Base-by-base conservation (phyloP, 2,329 filamentous ascomycete species). In the Fusarium sublunatum region DNA sequence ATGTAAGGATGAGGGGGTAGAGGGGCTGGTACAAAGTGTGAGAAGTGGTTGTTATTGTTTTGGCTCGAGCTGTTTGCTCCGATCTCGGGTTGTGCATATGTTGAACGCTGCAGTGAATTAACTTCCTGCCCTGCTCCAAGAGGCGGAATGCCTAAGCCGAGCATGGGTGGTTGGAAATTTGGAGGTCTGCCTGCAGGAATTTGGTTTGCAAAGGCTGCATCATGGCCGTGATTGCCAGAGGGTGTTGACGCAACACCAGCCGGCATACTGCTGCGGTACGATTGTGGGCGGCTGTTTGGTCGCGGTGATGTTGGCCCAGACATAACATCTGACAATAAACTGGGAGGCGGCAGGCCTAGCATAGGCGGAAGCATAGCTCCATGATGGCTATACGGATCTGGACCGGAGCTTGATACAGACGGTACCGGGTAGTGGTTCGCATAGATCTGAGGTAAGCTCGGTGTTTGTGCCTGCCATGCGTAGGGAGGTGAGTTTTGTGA, bases 331-430 rank as follows among this genome's bases (percentile, higher is more conserved):
- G 52, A 25, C 42, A 54, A 58, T 8, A 57, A 38, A 34, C 53
- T 40, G 19, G 68, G 57, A 50, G 57, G 28, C 22, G 61, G 38
- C 47, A 68, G 48, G 25, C 54, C 54, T 45, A 70, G 41, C 36
- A 67, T 56, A 13, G 71, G 71, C 35, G 65, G 62, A 42, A 70
- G 63, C 45, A 70, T 60, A 29, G 68, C 50, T 41, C 64, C 57
- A 44, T 62, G 61, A 11, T 67, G 58, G 19, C 60, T 41, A 32
- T 66, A 68, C 2, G 64, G 49, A 53, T 74, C 67, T 11, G 64
- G 46, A 31, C 50, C 58, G 9, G 59, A 47, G 38, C 44, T 55
- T 28, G 59, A 46, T 22, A 44, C 59, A 34, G 64, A 51, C 15
- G 61, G 64, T 13, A 57, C 34, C 25, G 57, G 45, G 39, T 69